Evolutionary conservation across 225 moss, liverwort and hornwort genomes (phyloP).

Genomic region (Pseudoscleropodium purum): DNA sequence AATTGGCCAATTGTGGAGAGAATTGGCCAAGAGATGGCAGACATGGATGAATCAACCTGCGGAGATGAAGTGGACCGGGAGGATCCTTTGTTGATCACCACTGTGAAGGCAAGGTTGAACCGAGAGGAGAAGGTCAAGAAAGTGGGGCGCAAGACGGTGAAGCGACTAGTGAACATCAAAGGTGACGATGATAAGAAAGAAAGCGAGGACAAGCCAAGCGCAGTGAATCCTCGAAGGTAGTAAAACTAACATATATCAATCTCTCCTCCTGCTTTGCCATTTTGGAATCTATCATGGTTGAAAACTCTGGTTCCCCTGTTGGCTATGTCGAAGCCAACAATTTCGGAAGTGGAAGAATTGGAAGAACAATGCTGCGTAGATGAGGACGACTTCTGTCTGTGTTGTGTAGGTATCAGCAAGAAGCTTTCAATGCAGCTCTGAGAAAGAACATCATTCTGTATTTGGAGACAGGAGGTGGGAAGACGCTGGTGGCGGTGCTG

Average conservation of each 20-base stretch:
- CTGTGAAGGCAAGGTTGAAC: slow-evolving; percentile 32
- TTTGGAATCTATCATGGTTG: neutral
- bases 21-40: neutral
- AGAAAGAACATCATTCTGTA: slow-evolving; percentile 67
- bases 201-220: neutral
- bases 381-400: neutral
- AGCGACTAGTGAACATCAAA: neutral
- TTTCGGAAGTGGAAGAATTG: neutral
- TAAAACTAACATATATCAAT: neutral
- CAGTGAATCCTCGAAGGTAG: slow-evolving; percentile 44
- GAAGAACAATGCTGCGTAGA: neutral
- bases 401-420: slow-evolving; percentile 69
- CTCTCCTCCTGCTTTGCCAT: neutral
- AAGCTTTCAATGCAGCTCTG: slow-evolving; percentile 66
- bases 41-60: neutral
- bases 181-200: neutral
- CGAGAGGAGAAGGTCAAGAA: slow-evolving; percentile 28
- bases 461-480: slow-evolving; percentile 87
- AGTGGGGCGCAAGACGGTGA: slow-evolving; percentile 32
- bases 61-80: slow-evolving; percentile 28
- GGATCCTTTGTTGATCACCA: slow-evolving; percentile 40
- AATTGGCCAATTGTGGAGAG: neutral
- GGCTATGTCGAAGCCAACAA: neutral
- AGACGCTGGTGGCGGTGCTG: slow-evolving; percentile 88
- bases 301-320: neutral